These are phyloP conservation scores for Picochlorum sp. DNA, from an alignment of 139 green algal genomes.

Conservation along the genomic window DNA sequence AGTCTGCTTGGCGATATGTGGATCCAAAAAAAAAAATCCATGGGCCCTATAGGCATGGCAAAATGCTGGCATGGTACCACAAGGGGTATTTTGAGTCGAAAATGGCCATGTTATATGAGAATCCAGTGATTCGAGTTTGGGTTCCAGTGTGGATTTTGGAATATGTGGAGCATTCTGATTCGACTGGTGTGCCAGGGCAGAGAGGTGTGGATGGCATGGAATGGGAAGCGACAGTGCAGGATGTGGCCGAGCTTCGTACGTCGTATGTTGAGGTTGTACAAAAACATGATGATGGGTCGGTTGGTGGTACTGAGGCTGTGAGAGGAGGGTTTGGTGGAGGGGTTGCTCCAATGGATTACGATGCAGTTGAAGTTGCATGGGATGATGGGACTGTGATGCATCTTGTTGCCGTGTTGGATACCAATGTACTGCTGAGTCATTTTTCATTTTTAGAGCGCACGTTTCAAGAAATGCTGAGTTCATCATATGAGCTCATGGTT, in stretches of 20 bases:
- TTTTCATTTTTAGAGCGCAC: constrained; percentile 14
- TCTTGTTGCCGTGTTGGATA: constrained; percentile 34
- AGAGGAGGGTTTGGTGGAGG: too few species aligned
- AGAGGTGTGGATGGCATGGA: background rate
- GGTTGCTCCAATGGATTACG: constrained; percentile 6
- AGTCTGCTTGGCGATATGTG: constrained; percentile 6
- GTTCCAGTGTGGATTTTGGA: constrained; percentile 27
- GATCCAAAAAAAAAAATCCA: background rate
- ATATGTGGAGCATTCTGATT: background rate
- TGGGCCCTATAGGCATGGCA: constrained; percentile 5
- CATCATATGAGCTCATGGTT: constrained; percentile 28
- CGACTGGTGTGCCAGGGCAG: too few species aligned
- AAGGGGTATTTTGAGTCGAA: background rate
- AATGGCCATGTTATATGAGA: too few species aligned
- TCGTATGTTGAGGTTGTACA: background rate
- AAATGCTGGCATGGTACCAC: constrained; percentile 13
- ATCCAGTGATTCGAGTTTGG: constrained; percentile 13
- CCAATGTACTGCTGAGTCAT: constrained; percentile 34
- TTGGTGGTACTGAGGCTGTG: background rate
- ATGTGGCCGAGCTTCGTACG: background rate
- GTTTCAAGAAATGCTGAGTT: constrained; percentile 1
- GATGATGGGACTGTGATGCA: constrained; percentile 12
- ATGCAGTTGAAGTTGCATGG: background rate
- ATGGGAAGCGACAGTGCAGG: constrained; percentile 2
- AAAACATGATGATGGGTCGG: background rate